Evolutionary conservation across 345 rosid genomes (phyloP).

Genomic region (Hypericum androsaemum): DNA sequence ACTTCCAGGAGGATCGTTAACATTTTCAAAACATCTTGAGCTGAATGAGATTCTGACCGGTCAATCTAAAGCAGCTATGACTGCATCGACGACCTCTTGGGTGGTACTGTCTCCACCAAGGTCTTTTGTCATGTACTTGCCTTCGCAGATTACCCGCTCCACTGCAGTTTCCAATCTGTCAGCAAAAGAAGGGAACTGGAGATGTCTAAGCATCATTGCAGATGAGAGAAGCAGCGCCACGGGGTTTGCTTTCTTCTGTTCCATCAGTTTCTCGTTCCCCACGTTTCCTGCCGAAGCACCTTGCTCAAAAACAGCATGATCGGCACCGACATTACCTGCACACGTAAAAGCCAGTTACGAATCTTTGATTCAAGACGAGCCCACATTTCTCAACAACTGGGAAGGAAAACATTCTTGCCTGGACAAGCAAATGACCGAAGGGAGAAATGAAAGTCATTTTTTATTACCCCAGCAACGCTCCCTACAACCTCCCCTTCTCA

Average conservation of each 20-base stretch:
- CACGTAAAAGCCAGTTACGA: too few species aligned
- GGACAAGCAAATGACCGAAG: too few species aligned
- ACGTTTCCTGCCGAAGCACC: slow-evolving; percentile 7
- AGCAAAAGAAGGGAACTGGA: slow-evolving; percentile 10
- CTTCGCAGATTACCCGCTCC: not conserved
- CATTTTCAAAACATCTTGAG: too few species aligned
- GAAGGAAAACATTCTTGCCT: too few species aligned
- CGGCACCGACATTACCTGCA: slow-evolving; percentile 8
- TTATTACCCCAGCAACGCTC: too few species aligned
- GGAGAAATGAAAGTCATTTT: too few species aligned
- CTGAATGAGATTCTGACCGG: not conserved
- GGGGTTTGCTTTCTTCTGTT: slow-evolving; percentile 4
- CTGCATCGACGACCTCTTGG: slow-evolving; percentile 8
- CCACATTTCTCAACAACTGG: too few species aligned
- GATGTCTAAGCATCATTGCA: slow-evolving; percentile 7
- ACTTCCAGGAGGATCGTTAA: too few species aligned
- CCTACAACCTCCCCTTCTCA: too few species aligned
- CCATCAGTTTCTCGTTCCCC: slow-evolving; percentile 1
- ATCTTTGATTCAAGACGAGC: too few species aligned
- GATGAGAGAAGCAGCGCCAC: slow-evolving; percentile 8
- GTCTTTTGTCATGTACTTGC: slow-evolving; percentile 6
- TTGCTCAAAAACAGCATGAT: slow-evolving; percentile 9
- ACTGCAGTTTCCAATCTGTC: slow-evolving; percentile 7
- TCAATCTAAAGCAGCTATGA: slow-evolving; percentile 3
- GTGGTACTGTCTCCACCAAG: slow-evolving; percentile 7